Conservation (phyloP, 306 rosid species). For the Albizia julibrissin region DNA sequence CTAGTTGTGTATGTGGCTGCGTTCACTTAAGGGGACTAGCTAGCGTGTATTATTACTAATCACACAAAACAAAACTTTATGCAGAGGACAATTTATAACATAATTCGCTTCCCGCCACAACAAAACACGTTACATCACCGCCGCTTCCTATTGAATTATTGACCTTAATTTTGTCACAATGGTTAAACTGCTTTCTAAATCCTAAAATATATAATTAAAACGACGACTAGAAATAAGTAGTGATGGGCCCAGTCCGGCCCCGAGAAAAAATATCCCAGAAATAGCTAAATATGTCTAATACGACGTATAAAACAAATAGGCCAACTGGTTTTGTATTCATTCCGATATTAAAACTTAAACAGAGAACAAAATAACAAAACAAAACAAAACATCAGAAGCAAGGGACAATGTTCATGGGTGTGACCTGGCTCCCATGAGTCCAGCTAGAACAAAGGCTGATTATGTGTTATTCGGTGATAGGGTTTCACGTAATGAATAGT, state of each 20-base stretch:
- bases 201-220: not conserved
- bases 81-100: not conserved
- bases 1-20: not conserved
- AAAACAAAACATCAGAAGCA: not conserved
- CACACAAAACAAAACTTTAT: not conserved
- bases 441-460: not conserved
- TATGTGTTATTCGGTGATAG: not conserved
- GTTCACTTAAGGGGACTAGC: not conserved
- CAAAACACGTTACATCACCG: not conserved
- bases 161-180: conserved; percentile 25
- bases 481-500: too few species aligned
- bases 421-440: not conserved
- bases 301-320: conserved; percentile 54
- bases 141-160: conserved; percentile 20
- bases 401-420: not conserved
- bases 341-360: not conserved
- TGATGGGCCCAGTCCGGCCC: conserved; percentile 33
- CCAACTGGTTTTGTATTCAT: conserved; percentile 45
- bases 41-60: not conserved
- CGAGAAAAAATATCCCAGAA: conserved; percentile 19
- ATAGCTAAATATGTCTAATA: conserved; percentile 30
- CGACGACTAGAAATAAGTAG: not conserved
- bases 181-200: not conserved
- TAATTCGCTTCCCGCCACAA: conserved; percentile 8
- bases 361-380: not conserved